Conservation (phyloP, 371 early-diverging fungal genomes). For the Scutellospora calospora region DNA sequence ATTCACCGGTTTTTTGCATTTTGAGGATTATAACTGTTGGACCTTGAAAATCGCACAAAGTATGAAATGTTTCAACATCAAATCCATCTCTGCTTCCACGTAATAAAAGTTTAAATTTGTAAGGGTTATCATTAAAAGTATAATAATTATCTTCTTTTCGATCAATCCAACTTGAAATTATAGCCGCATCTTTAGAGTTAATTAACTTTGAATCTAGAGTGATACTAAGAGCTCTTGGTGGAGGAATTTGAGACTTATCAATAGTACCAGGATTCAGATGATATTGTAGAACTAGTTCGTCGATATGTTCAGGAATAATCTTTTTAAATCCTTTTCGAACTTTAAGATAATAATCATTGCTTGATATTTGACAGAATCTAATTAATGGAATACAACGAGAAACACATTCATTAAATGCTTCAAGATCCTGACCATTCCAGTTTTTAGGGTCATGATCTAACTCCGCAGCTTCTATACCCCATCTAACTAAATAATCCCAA, state of each 20-base stretch:
- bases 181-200: not conserved
- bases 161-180: conserved; percentile 30
- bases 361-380: conserved; percentile 25
- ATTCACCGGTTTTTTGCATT: conserved; percentile 14
- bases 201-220: no score
- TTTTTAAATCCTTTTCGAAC: not conserved
- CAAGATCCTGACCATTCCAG: not conserved
- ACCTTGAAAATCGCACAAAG: not conserved
- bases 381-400: conserved; percentile 13
- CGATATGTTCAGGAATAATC: not conserved
- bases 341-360: conserved; percentile 23
- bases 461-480: not conserved
- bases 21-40: not conserved
- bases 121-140: not conserved
- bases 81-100: conserved; percentile 17
- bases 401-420: not conserved
- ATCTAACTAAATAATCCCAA: conserved; percentile 30
- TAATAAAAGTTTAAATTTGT: conserved; percentile 2
- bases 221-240: no score
- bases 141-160: conserved; percentile 14
- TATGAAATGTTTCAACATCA: not conserved
- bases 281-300: conserved; percentile 3
- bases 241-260: not conserved
- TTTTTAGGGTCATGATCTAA: not conserved
- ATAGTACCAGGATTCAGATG: not conserved